Percentiles rank a stretch among this genome's conserved stretches.
These are phyloP conservation scores for Neoascochyta sp. DNA, from an alignment of 2,329 filamentous ascomycete species.

Conservation along the genomic window DNA sequence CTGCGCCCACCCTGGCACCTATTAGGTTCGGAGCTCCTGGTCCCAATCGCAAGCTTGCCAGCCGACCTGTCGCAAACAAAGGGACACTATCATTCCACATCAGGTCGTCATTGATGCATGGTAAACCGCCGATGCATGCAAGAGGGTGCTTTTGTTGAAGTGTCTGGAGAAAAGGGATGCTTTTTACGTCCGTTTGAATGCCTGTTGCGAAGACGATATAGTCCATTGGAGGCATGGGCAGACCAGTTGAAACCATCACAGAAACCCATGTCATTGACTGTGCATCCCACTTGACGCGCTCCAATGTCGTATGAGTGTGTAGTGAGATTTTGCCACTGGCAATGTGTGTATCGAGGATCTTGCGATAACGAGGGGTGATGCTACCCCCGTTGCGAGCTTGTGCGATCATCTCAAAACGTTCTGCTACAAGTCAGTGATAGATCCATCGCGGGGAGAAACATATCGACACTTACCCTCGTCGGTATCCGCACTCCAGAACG, in stretches of 20 bases:
- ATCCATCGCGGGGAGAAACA: neutral
- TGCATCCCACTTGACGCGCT: constrained; percentile 50
- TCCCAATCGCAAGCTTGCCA: constrained; percentile 66
- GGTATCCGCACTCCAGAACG: constrained; percentile 72
- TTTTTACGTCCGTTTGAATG: constrained; percentile 59
- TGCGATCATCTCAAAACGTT: constrained; percentile 63
- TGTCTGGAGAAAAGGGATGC: constrained; percentile 58
- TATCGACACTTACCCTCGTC: constrained; percentile 49
- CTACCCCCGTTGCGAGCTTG: constrained; percentile 71
- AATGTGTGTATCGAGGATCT: constrained; percentile 61
- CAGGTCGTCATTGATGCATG: constrained; percentile 70
- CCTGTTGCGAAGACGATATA: constrained; percentile 77
- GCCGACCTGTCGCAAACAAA: constrained; percentile 65
- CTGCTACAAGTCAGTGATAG: constrained; percentile 24
- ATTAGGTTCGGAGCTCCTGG: constrained; percentile 72
- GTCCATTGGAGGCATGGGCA: constrained; percentile 53
- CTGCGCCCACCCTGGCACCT: constrained; percentile 68
- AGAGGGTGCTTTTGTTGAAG: constrained; percentile 61
- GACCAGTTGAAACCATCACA: constrained; percentile 48
- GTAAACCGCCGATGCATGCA: constrained; percentile 60
- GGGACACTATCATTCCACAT: constrained; percentile 73
- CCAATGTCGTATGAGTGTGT: constrained; percentile 56
- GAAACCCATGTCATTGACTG: constrained; percentile 37
- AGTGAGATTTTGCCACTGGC: constrained; percentile 52
- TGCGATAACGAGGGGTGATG: constrained; percentile 65